Evolutionary conservation across 176 grass and related monocot species (phyloP).

Genomic region (Phoenix roebelenii): DNA sequence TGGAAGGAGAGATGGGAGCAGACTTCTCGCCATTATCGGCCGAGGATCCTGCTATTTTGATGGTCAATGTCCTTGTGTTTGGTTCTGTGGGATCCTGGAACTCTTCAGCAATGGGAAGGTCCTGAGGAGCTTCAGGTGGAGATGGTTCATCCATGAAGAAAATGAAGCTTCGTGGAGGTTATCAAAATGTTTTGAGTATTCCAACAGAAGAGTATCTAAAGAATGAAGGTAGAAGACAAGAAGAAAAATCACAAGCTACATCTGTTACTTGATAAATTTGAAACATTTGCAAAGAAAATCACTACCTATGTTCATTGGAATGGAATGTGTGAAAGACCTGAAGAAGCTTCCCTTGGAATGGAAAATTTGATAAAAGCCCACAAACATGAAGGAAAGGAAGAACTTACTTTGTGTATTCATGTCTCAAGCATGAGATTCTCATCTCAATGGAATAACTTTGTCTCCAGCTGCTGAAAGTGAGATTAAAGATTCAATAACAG

Average conservation of each 20-base stretch:
- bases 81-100: slow-evolving; percentile 31
- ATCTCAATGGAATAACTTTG: too few relatives aligned
- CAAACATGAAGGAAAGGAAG: background rate
- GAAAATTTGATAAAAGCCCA: background rate
- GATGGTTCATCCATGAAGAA: slow-evolving; percentile 59
- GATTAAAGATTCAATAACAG: background rate
- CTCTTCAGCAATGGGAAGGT: slow-evolving; percentile 31
- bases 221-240: too few relatives aligned
- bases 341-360: background rate
- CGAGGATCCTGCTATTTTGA: slow-evolving; percentile 44
- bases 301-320: too few relatives aligned
- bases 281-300: too few relatives aligned
- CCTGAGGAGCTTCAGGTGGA: slow-evolving; percentile 25
- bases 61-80: slow-evolving; percentile 53
- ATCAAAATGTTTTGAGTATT: too few relatives aligned
- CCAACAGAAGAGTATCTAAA: too few relatives aligned
- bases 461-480: background rate
- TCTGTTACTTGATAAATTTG: too few relatives aligned
- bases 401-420: background rate
- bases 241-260: too few relatives aligned
- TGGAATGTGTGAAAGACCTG: too few relatives aligned
- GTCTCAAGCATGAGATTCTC: too few relatives aligned
- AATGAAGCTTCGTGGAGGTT: slow-evolving; percentile 18
- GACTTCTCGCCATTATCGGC: slow-evolving; percentile 40
- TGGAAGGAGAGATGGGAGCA: slow-evolving; percentile 71